Base-by-base conservation (phyloP, 805 yeast genomes). In the Tetrapisispora taiwanensis region DNA sequence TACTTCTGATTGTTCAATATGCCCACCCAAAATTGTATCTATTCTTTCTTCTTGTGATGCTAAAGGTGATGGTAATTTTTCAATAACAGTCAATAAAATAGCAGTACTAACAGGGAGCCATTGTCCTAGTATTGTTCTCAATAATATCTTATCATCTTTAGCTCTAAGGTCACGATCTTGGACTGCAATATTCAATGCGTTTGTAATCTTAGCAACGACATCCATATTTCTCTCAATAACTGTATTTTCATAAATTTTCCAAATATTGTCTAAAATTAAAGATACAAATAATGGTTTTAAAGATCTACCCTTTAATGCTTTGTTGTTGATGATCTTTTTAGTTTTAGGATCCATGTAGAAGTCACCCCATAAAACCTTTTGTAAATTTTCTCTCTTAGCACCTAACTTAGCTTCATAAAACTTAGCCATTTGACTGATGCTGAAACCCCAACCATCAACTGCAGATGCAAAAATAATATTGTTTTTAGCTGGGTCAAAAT, bases 371-470 rank as follows among this genome's bases (percentile, higher is more conserved):
- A 92, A 69, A n/a, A 88, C 87, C 56, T 84, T 84, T 46, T 81
- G 81, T 37, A 92, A 71, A 43, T 78, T 85, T 17, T 78, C 77
- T 49, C 88, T 79, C 50, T 85, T 84, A 52, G 90, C 82, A 0
- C 95, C 96, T 17, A 90, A 68, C 55, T 87, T 87, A 40, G 77
- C 76, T 65, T 83, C 92, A 60, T 87, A 86, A 30, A 92, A 78
- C 46, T 83, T 80, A 7, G 96, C 84, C 63, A 92, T 84, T 52
- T 92, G 95, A 42, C 85, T 78, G 41, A 92, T 71, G 36, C 86
- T 84, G 63, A 92, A 92, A 1, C 97, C 99, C 97, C 98, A 92
- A 12, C 97, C 97, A 65, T 92, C 98, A 17, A 84, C 71, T 1
- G 98, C 98, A 26, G 80, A 73, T 0, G 95, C 90, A 68, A 90